Evolutionary conservation across 1,139 yeast genomes (phyloP).

Genomic region (Kodamaea plutei): DNA sequence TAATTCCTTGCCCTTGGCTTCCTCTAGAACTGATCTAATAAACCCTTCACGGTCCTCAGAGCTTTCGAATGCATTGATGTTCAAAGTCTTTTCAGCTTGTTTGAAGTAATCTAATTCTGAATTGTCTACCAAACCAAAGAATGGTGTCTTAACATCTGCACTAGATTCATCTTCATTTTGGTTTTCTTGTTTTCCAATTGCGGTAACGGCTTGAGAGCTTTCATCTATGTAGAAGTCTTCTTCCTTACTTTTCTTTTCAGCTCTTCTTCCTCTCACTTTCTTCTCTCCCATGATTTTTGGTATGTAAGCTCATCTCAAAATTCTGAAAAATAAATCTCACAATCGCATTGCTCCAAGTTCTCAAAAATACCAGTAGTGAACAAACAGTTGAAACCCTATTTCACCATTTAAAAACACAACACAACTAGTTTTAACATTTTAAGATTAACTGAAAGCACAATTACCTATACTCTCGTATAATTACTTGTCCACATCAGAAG

Average conservation of each 20-base stretch:
- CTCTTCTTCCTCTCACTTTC: slow-evolving; percentile 68
- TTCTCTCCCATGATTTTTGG: slow-evolving; percentile 14
- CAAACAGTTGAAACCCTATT: too few species aligned
- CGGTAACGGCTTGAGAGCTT: background rate
- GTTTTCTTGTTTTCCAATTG: slow-evolving; percentile 1
- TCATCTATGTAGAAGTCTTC: slow-evolving; percentile 6
- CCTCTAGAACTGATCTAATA: slow-evolving; percentile 75
- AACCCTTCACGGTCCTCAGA: slow-evolving; percentile 73
- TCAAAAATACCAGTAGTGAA: too few species aligned
- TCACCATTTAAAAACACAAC: too few species aligned
- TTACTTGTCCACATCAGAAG: too few species aligned
- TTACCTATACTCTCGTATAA: too few species aligned
- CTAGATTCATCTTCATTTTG: slow-evolving; percentile 1
- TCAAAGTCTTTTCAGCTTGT: slow-evolving; percentile 83
- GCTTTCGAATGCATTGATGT: slow-evolving; percentile 72
- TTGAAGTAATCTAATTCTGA: slow-evolving; percentile 86
- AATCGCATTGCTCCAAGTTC: too few species aligned
- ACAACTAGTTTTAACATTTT: too few species aligned
- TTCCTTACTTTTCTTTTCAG: slow-evolving; percentile 36
- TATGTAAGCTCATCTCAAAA: slow-evolving; percentile 1
- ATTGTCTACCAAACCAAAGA: slow-evolving; percentile 83
- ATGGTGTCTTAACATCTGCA: slow-evolving; percentile 26
- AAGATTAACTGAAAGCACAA: too few species aligned
- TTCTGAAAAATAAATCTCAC: background rate
- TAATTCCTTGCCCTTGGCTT: slow-evolving; percentile 83